These are phyloP conservation scores for Pseudocercospora fuligena DNA, from an alignment of 2,329 filamentous ascomycete genomes.

Conservation along the genomic window DNA sequence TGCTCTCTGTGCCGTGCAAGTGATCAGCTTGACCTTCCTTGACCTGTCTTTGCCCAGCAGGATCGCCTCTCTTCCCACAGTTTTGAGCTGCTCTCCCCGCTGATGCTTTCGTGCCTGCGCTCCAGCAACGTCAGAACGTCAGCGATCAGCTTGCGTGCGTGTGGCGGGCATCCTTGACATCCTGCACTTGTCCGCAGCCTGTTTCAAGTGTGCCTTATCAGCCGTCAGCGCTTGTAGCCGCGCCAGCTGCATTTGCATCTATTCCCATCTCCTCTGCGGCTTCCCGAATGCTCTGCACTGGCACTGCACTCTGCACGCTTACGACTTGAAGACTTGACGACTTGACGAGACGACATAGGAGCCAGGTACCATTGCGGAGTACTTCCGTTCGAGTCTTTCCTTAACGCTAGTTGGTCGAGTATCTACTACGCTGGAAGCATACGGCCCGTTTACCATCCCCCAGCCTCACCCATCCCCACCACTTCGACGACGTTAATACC, in stretches of 20 bases:
- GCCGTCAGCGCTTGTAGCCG: constrained; percentile 25
- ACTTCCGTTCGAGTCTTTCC: constrained; percentile 29
- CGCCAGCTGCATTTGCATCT: constrained; percentile 14
- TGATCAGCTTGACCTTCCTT: constrained; percentile 10
- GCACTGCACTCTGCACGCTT: constrained; percentile 5
- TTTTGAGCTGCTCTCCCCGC: background rate
- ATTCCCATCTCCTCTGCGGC: constrained; percentile 24
- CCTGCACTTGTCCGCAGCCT: constrained; percentile 24
- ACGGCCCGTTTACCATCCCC: constrained; percentile 19
- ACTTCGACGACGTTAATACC: constrained; percentile 3
- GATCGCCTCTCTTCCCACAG: constrained; percentile 1
- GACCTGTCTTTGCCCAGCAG: constrained; percentile 4
- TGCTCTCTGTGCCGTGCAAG: constrained; percentile 16
- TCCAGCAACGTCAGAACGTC: constrained; percentile 23
- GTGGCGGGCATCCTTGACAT: constrained; percentile 28
- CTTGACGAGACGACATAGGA: background rate
- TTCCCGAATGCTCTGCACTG: constrained; percentile 19
- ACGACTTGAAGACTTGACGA: constrained; percentile 24
- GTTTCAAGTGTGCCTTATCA: constrained; percentile 30
- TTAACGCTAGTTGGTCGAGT: constrained; percentile 24
- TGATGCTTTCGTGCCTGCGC: constrained; percentile 26
- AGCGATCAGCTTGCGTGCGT: constrained; percentile 17
- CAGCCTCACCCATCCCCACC: constrained; percentile 21
- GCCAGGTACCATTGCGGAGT: constrained; percentile 8
- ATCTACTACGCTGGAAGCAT: constrained; percentile 10